phyloP scores from a whole-genome alignment of 768 basidiomycete genomes.

The Tylopilus cervinicoccineus region DNA sequence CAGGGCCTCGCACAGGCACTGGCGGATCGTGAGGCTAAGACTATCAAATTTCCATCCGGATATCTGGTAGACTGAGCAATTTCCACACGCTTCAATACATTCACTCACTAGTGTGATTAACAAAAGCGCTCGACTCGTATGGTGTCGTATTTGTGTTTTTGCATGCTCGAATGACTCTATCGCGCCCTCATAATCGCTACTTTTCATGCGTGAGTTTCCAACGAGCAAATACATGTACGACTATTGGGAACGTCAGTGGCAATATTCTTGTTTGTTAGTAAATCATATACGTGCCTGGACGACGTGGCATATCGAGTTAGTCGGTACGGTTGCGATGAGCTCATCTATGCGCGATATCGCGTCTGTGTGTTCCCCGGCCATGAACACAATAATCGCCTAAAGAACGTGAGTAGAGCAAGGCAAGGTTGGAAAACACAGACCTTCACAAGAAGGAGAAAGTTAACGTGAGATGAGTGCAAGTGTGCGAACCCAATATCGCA shows the following conservation, averaged over 20 bases:
- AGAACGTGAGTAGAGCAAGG: background rate
- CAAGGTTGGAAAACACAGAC: background rate
- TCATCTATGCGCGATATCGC: conserved; percentile 1
- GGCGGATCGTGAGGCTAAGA: background rate
- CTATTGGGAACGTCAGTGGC: background rate
- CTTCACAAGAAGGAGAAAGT: conserved; percentile 2
- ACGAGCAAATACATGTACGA: conserved; percentile 8
- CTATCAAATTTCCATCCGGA: background rate
- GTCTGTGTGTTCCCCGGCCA: background rate
- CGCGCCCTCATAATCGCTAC: background rate
- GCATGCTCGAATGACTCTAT: background rate
- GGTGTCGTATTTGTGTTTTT: background rate
- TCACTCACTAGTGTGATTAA: background rate
- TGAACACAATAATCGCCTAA: conserved; percentile 3
- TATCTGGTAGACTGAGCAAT: background rate
- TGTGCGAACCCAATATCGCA: background rate
- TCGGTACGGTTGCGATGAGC: background rate
- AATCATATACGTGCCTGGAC: background rate
- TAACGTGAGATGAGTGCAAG: background rate
- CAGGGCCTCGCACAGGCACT: background rate
- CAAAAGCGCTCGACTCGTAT: no score
- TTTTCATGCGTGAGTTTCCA: background rate
- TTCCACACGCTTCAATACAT: background rate
- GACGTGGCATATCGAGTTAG: background rate
- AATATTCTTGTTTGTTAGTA: background rate